Evolutionary conservation across 305 asterid species (phyloP), one percentile per base, ranked within the genome.

Genomic region (Solanum chacoense): DNA sequence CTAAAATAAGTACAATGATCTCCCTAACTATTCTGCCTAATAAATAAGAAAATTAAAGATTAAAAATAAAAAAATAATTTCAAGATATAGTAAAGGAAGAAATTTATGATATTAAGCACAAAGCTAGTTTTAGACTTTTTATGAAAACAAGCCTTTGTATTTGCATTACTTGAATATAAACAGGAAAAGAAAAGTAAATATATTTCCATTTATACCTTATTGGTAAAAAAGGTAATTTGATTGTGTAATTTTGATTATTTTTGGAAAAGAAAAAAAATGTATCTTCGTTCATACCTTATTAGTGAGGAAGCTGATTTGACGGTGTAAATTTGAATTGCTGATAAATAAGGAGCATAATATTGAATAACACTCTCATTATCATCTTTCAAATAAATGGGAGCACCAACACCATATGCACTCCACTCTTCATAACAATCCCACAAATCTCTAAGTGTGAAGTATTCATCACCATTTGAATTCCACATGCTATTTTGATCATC

Each of bases 351-450:
- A 16, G 50, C 55, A 80, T 80, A 88, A 50, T 88, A 88, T 71
- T 88, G 90, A n/a, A 71, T 37, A 88, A 88, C 83, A 67, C 9
- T 24, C 14, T 81, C 87, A 18, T 86, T 34, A 38, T 83, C 36
- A 55, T 72, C 18, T 81, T 75, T 75, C 29, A 88, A 31, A 71
- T 14, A 20, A 74, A 87, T 74, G 14, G 67, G 71, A 35, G 75
- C 37, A 6, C 90, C 88, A 42, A 85, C 85, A 84, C 90, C 88
- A 84, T 88, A 88, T 73, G 90, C 69, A 85, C 90, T 88, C 90
- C 90, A 88, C 76, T 88, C 90, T 18, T 88, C 90, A 28, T 84
- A 88, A n/a, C 88, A 84, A 12, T 50, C 26, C 85, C 90, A 88
- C 14, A 88, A 63, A 45, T 88, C 85, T 34, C 35, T 26, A 11